Base-by-base conservation (phyloP, 176 grass and related monocot genomes). In the Triticum monococcum region DNA sequence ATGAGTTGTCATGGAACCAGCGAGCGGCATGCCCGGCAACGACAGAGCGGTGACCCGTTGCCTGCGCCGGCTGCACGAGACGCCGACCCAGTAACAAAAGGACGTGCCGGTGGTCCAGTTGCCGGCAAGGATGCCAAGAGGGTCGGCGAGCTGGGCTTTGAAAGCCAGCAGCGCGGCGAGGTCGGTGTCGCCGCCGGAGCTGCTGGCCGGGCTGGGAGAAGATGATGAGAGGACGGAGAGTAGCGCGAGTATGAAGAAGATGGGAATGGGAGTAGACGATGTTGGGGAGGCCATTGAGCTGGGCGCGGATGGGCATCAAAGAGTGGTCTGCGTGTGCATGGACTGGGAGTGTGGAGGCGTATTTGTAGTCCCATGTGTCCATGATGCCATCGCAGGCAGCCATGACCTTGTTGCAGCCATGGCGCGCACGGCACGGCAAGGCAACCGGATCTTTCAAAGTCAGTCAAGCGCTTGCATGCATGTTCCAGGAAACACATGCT, bases 121-220 rank as follows among this genome's bases (percentile, higher is more conserved):
- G 1, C 3, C 10, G 0, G 8, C n/a, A 2, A 86, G 84, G 24
- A 79, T 0, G n/a, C 64, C n/a, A 0, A 0, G 23, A 69, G 75
- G 84, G 12, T 86, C 84, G 5, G 75, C 24, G 33, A 86, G 46
- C 32, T 86, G 45, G n/a, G 8, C 13, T 30, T 62, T 35, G 23
- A 83, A 73, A 43, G 68, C 68, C 13, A 62, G 54, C 22, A 83
- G 54, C 0, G 74, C 9, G 71, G 71, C 71, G 23, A 46, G 41
- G 23, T 74, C 71, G 3, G 71, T 74, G 40, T 2, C 23, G 23
- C 12, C 16, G 71, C 71, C 68, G 57, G 6, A 22, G 57, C 57
- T n/a, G 20, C 38, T 72, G 35, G 68, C 3, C 20, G 20, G 35
- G 7, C 68, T 23, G 2, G 68, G 20, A 12, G 35, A 72, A 40